A percentile compares a stretch with the other conserved stretches of the same genome.
Conservation (phyloP, 2,329 filamentous ascomycete genomes). For the Cyanodermella asteris region DNA sequence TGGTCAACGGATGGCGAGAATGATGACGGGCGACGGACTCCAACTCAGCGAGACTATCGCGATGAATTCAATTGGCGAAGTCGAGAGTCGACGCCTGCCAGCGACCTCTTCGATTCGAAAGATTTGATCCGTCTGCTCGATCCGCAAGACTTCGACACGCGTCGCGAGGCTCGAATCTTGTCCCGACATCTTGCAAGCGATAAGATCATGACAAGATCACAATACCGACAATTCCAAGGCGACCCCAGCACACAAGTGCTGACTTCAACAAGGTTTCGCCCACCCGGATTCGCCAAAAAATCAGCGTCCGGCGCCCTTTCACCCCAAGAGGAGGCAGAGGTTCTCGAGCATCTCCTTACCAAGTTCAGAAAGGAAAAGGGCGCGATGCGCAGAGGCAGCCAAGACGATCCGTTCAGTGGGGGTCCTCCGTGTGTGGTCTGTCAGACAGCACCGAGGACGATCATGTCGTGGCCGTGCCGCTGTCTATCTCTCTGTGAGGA, state of each 20-base stretch:
- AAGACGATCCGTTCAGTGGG: slow-evolving; percentile 47
- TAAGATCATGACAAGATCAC: slow-evolving; percentile 59
- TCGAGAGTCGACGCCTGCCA: slow-evolving; percentile 15
- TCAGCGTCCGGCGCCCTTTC: slow-evolving; percentile 14
- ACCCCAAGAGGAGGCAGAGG: slow-evolving; percentile 31
- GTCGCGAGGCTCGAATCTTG: slow-evolving; percentile 59
- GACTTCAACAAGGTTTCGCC: slow-evolving; percentile 22
- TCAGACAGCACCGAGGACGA: slow-evolving; percentile 61
- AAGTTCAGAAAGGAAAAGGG: slow-evolving; percentile 24
- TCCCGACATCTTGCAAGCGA: slow-evolving; percentile 56
- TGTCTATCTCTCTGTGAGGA: slow-evolving; percentile 91
- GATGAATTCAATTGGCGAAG: slow-evolving; percentile 27
- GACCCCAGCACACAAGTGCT: slow-evolving; percentile 49
- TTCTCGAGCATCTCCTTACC: slow-evolving; percentile 34
- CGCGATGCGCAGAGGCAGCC: no score
- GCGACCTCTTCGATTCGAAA: slow-evolving; percentile 40
- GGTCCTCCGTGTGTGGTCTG: slow-evolving; percentile 86
- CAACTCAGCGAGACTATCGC: slow-evolving; percentile 51
- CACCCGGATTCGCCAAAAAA: slow-evolving; percentile 14
- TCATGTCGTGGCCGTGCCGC: slow-evolving; percentile 91
- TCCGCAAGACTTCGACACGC: slow-evolving; percentile 54
- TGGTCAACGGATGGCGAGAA: slow-evolving; percentile 29
- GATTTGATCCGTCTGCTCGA: slow-evolving; percentile 65
- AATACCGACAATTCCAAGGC: slow-evolving; percentile 46
- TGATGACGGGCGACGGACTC: slow-evolving; percentile 39